These are phyloP conservation scores for Russula lepida DNA, from an alignment of 768 basidiomycete species.

Conservation along the genomic window DNA sequence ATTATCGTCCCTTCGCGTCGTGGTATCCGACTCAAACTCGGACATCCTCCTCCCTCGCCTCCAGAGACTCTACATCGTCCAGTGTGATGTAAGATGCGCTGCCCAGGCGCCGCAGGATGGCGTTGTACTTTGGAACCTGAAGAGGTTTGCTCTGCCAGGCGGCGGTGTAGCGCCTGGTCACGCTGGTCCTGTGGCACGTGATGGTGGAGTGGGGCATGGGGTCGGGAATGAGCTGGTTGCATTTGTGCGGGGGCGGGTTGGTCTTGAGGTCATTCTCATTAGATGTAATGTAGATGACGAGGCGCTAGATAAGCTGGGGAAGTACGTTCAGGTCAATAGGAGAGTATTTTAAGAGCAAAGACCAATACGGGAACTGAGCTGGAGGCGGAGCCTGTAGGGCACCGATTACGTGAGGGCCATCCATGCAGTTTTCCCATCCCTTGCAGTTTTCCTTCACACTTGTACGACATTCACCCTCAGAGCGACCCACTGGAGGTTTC, in stretches of 20 bases:
- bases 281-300: conserved; percentile 3
- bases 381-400: neutral
- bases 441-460: neutral
- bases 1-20: neutral
- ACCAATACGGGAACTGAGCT: no score
- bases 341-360: no score
- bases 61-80: conserved; percentile 1
- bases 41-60: conserved; percentile 1
- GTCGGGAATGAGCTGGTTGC: conserved; percentile 5
- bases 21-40: neutral
- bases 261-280: conserved; percentile 6
- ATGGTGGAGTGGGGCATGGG: neutral
- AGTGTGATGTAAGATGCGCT: neutral
- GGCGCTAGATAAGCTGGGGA: conserved; percentile 1
- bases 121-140: conserved; percentile 1
- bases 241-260: neutral
- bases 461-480: neutral
- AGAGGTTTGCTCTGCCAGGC: neutral
- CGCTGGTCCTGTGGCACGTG: neutral
- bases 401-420: neutral
- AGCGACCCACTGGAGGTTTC: neutral
- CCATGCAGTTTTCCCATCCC: no score
- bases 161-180: neutral
- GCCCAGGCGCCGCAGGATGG: neutral
- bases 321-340: conserved; percentile 1